Base-by-base conservation (phyloP, 495 filamentous ascomycete genomes). In the Xylaria cubensis region DNA sequence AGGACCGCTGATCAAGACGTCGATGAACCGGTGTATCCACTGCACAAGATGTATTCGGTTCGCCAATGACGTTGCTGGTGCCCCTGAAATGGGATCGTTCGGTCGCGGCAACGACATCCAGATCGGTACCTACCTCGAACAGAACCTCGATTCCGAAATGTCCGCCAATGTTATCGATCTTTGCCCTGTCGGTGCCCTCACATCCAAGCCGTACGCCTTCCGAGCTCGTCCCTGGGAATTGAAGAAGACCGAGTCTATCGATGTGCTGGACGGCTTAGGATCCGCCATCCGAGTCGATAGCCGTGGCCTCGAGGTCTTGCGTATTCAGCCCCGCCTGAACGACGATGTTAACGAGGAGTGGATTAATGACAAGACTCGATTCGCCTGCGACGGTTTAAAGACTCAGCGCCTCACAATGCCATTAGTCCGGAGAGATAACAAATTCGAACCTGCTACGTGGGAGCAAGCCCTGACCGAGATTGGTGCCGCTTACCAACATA, bases 1-100 rank as follows among this genome's bases (percentile, higher is more conserved):
- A 74, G 96, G 96, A 8, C 96, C 96, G n/a, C 82, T 99, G 70
- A 91, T 99, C 80, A 99, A 99, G 87, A 99, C 96, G 19, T 98
- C 97, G n/a, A 99, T 99, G 96, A 99, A 98, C 85, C 87, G 96
- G 78, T 99, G 96, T 85, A 99, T 99, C 79, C 96, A 99, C 84
- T 99, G 96, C 85, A 98, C 96, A 75, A 90, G 96, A 78, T 99
- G 96, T 83, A 89, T 99, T 73, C 94, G 96, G 75, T 99, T 99
- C 82, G 93, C 96, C 78, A 99, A 98, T 82, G 96, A 99, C 80
- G 87, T 99, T 73, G 96, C 96, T 39, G 96, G 96, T 74, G 96
- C 96, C 61, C 93, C 96, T 21, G 96, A 99, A 81, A 86, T 99
- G 73, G 96, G 96, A 75, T 96, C 94, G 19, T 93, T 92, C 5